Evolutionary conservation across 805 yeast species (phyloP).

Genomic region (Pichia membranifaciens): DNA sequence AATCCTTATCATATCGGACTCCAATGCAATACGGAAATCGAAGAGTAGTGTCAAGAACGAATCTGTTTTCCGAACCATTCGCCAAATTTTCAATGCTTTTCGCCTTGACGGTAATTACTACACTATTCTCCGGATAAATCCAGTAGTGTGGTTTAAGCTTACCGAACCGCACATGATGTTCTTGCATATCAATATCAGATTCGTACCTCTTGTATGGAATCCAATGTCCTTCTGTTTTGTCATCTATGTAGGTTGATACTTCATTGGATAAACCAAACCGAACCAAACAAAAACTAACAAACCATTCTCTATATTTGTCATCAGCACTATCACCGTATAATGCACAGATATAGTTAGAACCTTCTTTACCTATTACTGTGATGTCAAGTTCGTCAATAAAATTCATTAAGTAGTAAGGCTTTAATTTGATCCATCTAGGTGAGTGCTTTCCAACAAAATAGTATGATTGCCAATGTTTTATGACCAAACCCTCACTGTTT

Average conservation of each 20-base stretch:
- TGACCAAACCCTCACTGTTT: conserved; percentile 76
- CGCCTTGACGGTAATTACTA: conserved; percentile 81
- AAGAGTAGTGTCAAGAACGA: conserved; percentile 63
- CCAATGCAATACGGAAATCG: conserved; percentile 69
- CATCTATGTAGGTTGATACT: conserved; percentile 41
- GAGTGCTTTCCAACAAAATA: conserved; percentile 60
- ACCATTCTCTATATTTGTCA: conserved; percentile 25
- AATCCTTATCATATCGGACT: conserved; percentile 64
- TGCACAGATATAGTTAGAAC: conserved; percentile 7
- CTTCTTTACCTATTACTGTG: conserved; percentile 62
- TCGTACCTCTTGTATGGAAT: conserved; percentile 15
- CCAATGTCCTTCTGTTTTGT: conserved; percentile 60
- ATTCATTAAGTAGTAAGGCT: conserved; percentile 83
- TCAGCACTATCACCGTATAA: conserved; percentile 1
- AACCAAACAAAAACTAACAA: conserved; percentile 66
- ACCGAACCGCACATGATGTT: conserved; percentile 46
- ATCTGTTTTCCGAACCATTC: conserved; percentile 38
- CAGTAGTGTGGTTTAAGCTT: conserved; percentile 60
- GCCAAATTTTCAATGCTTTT: conserved; percentile 49
- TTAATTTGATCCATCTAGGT: conserved; percentile 75
- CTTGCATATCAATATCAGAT: conserved; percentile 5
- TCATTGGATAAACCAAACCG: conserved; percentile 74
- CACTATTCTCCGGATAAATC: conserved; percentile 72
- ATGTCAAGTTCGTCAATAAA: conserved; percentile 85
- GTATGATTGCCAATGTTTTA: conserved; percentile 55